Percentiles rank a stretch among this genome's conserved stretches.
These are phyloP conservation scores for Penicillium oxalicum DNA, from an alignment of 2,329 filamentous ascomycete genomes.

Conservation along the genomic window DNA sequence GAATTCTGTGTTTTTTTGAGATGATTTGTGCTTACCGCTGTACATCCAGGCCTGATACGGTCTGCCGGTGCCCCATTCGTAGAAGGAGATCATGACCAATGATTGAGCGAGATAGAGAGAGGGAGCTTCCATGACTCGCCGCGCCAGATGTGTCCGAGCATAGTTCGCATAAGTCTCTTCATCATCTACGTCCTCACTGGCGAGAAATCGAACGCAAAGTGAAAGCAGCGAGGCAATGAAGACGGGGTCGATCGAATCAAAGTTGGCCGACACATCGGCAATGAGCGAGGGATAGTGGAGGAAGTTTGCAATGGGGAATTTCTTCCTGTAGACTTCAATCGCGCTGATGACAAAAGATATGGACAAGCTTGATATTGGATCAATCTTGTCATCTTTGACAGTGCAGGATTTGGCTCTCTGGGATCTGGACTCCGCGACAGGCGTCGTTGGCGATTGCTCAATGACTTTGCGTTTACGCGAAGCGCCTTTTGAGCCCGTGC, in stretches of 20 bases:
- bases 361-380: slow-evolving; percentile 21
- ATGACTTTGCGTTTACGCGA: slow-evolving; percentile 15
- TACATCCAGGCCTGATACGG: slow-evolving; percentile 38
- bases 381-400: slow-evolving; percentile 5
- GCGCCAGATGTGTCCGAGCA: slow-evolving; percentile 27
- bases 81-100: slow-evolving; percentile 32
- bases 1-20: not conserved
- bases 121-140: slow-evolving; percentile 28
- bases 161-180: slow-evolving; percentile 30
- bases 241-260: slow-evolving; percentile 27
- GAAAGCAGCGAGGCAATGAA: slow-evolving; percentile 32
- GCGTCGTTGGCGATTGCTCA: not conserved
- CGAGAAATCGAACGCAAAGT: slow-evolving; percentile 31
- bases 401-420: slow-evolving; percentile 3
- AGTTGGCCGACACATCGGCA: slow-evolving; percentile 27
- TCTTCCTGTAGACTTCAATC: slow-evolving; percentile 32
- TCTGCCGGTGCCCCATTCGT: slow-evolving; percentile 33
- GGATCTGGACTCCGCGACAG: not conserved
- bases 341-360: slow-evolving; percentile 29
- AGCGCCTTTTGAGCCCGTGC: slow-evolving; percentile 2
- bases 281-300: slow-evolving; percentile 35
- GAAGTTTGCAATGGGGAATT: slow-evolving; percentile 34
- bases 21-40: slow-evolving; percentile 22
- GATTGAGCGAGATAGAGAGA: slow-evolving; percentile 34
- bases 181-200: slow-evolving; percentile 17